Conservation (phyloP, 306 rosid species). For the Psophocarpus tetragonolobus region DNA sequence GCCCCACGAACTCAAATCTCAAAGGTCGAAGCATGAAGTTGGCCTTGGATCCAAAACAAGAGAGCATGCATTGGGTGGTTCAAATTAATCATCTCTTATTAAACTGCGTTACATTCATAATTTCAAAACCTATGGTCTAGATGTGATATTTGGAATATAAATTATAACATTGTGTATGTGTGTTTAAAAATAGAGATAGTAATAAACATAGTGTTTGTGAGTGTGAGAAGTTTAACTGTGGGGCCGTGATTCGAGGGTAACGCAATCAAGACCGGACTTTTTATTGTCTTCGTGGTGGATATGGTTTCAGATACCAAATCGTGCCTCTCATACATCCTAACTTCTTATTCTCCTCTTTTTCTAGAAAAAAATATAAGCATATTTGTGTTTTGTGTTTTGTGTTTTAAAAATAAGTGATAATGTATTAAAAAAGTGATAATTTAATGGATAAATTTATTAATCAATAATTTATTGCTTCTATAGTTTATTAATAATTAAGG, state of each 20-base stretch:
- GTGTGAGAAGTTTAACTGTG: background rate
- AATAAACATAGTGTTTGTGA: too few relatives aligned
- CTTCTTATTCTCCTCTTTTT: too few relatives aligned
- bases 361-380: background rate
- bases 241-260: background rate
- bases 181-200: background rate
- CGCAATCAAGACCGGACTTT: background rate
- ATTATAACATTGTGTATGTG: background rate
- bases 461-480: background rate
- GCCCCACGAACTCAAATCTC: too few relatives aligned
- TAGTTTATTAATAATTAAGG: too few relatives aligned
- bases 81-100: background rate
- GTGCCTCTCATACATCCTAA: background rate
- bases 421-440: too few relatives aligned
- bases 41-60: background rate
- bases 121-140: background rate
- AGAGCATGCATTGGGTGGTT: too few relatives aligned
- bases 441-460: background rate
- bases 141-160: background rate
- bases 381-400: too few relatives aligned
- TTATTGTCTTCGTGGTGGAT: background rate
- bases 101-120: background rate
- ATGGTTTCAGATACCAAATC: background rate
- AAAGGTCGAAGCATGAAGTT: background rate
- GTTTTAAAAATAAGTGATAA: background rate